Evolutionary conservation across 1,139 yeast genomes (phyloP), one percentile per base, ranked within the genome.

Genomic region (Kodamaea ohmeri): DNA sequence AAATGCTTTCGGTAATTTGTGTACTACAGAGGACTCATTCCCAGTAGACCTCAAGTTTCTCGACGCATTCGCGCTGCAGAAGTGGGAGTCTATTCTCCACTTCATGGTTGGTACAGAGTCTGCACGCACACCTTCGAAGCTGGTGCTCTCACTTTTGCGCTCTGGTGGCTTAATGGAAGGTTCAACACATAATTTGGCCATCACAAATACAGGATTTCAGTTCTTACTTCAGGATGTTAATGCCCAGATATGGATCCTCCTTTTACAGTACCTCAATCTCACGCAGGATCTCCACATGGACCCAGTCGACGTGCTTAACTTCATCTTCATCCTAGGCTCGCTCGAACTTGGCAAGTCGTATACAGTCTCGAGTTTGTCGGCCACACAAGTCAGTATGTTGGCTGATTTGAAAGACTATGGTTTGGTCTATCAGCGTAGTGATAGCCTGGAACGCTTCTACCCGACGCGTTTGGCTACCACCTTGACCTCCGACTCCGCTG

Each of bases 81-180:
- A 85, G 54, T 92, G 98, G 98, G 98, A 94, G 58, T 80, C 88
- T 4, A 92, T 94, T 50, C 69, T 94, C 51, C 98, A 94, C 68
- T 92, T 83, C 63, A 92, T 92, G 97, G 98, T 92, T 33, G 97
- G 97, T 3, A 87, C 96, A 0, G 84, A 84, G 40, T 65, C 80
- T 34, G 66, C 79, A 15, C 67, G 69, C 8, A 66, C 75, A 2
- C 95, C 96, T 4, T 80, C 87, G 25, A 70, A 72, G 18, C 84
- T 86, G 15, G 92, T 84, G 1, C 61, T 84, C 32, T 74, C 79
- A 25, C 61, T 84, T 16, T 61, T 84, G 34, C 73, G 75, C 46
- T 88, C 82, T 64, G 85, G 96, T 41, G 92, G 90, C 2, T 67
- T 92, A 38, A 89, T 92, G 96, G 95, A 85, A 52, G 73, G 76